These are phyloP conservation scores for Paraglomus brasilianum DNA, from an alignment of 192 early-diverging fungal species.

Conservation along the genomic window DNA sequence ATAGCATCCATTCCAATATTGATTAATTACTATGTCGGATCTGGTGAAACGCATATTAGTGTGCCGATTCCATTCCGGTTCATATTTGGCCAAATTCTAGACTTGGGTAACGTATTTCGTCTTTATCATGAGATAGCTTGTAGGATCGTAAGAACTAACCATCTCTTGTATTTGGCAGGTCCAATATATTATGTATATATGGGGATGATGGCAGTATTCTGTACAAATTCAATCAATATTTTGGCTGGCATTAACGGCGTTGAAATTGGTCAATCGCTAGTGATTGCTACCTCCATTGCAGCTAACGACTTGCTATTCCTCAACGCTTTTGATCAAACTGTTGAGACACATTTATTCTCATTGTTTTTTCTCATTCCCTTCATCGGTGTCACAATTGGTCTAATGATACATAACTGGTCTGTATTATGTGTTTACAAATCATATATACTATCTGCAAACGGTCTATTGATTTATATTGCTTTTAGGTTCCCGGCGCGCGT, in stretches of 20 bases:
- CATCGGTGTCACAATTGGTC: slow-evolving; percentile 78
- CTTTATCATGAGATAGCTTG: not conserved
- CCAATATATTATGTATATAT: slow-evolving; percentile 93
- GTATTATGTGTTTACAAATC: slow-evolving; percentile 5
- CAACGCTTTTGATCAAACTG: slow-evolving; percentile 49
- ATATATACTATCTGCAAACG: not conserved
- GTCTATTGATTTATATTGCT: not conserved
- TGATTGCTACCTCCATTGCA: slow-evolving; percentile 85
- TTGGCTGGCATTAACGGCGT: slow-evolving; percentile 98
- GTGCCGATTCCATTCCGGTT: slow-evolving; percentile 82
- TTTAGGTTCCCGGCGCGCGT: slow-evolving; percentile 80
- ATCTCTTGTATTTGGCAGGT: slow-evolving; percentile 43
- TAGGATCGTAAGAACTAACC: not conserved
- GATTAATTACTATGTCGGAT: slow-evolving; percentile 90
- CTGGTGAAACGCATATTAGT: slow-evolving; percentile 82
- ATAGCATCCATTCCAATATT: slow-evolving; percentile 92
- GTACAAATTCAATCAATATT: slow-evolving; percentile 98
- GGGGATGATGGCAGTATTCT: slow-evolving; percentile 84
- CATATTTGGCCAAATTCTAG: slow-evolving; percentile 68
- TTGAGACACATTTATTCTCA: slow-evolving; percentile 82
- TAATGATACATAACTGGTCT: slow-evolving; percentile 87
- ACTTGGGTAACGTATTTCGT: slow-evolving; percentile 63
- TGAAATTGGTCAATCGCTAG: slow-evolving; percentile 88
- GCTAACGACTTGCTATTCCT: slow-evolving; percentile 74
- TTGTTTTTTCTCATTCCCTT: slow-evolving; percentile 94